Percentiles rank a stretch among this genome's conserved stretches.
Evolutionary conservation across 1,284 basidiomycete genomes (phyloP).

Genomic region (Microbotryum intermedium): DNA sequence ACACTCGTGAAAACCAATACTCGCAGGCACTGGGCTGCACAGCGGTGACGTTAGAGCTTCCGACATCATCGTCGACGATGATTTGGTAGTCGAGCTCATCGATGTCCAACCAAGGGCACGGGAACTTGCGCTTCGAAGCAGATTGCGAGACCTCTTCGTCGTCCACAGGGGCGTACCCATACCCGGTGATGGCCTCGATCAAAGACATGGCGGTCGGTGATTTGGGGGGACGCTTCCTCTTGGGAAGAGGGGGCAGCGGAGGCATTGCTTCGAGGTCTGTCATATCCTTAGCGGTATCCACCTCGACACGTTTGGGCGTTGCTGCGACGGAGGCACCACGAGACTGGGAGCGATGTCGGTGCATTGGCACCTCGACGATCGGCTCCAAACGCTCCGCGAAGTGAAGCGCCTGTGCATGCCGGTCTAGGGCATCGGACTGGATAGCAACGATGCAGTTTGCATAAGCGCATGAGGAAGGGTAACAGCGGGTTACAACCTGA

Average conservation of each 20-base stretch:
- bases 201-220: conserved; percentile 7
- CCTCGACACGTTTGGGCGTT: too few relatives aligned
- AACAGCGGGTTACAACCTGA: background rate
- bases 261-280: background rate
- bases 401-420: background rate
- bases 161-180: background rate
- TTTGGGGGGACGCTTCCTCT: background rate
- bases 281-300: too few relatives aligned
- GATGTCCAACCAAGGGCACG: background rate
- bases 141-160: background rate
- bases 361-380: background rate
- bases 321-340: background rate
- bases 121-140: background rate
- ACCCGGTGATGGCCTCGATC: background rate
- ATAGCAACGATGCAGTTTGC: background rate
- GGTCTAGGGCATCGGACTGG: background rate
- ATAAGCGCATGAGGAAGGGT: background rate
- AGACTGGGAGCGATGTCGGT: background rate
- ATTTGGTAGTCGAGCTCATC: background rate
- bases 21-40: conserved; percentile 11
- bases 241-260: background rate
- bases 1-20: conserved; percentile 22
- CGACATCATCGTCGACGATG: background rate
- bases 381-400: background rate
- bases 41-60: background rate